Base-by-base conservation (phyloP, 2,329 filamentous ascomycete genomes). In the Sordariomycetes sp. region DNA sequence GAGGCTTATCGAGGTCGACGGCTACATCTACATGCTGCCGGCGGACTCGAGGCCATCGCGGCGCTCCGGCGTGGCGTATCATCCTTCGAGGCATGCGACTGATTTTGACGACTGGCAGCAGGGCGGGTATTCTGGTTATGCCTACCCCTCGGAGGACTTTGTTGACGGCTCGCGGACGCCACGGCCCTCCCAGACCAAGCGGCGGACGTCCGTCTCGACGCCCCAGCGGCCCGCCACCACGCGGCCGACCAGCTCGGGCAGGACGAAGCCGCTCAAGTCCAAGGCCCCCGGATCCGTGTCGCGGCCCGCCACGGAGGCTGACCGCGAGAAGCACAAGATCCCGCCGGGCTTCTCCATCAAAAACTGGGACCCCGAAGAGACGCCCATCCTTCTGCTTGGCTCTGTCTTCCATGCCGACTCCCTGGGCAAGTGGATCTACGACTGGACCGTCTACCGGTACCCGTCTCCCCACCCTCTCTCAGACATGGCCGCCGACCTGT, bases 321-420 rank as follows among this genome's bases (percentile, higher is more conserved):
- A 86, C 67, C 80, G 81, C 39, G 76, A 74, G 65, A 75, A 72
- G 68, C 86, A 89, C 66, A 80, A 82, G 60, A 96, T 99, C 58
- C 91, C 94, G 1, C 72, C 84, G 1, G 92, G 94, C 61, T 99
- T 95, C 75, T 95, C 90, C 28, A 84, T 92, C 68, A 97, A 97
- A 79, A 95, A 97, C 76, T 97, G 94, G 94, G 94, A 99, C 69
- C 92, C 92, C 0, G 85, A 83, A 32, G 92, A 97, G 75, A 85
- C 90, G 64, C 94, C 94, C 55, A 96, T 99, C 68, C 85, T 96
- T 68, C 81, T 99, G 28, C 80, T 97, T 24, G 94, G 94, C 55
- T 95, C 89, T 67, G 94, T 97, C 58, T 97, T 97, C 67, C 94
- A 97, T 68, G 89, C 92, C 67, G 96, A 97, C 79, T 96, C 90